These are phyloP conservation scores for Bipolaris sorokiniana DNA, from an alignment of 2,329 filamentous ascomycete species.

Conservation along the genomic window DNA sequence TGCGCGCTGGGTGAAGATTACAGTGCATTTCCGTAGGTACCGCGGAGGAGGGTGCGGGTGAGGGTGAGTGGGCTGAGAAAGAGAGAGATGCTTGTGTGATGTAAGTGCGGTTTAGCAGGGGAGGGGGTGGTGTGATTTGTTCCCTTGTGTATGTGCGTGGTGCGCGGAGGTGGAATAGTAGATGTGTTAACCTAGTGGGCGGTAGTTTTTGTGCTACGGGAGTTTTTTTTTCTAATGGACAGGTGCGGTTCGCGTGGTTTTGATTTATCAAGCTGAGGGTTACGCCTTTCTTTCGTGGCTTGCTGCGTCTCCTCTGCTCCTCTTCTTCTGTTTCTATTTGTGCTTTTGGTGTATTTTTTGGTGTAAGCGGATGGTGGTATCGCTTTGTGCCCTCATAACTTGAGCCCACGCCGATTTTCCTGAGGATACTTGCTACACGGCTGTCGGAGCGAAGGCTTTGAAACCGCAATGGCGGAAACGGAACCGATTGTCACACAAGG, in stretches of 20 bases:
- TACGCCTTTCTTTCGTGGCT: not conserved
- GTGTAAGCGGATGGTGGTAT: not conserved
- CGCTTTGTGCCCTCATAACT: not conserved
- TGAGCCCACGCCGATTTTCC: not conserved
- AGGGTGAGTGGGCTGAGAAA: slow-evolving; percentile 9
- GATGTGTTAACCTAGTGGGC: not conserved
- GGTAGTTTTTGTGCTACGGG: not conserved
- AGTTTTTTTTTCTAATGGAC: not conserved
- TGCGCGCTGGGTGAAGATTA: not conserved
- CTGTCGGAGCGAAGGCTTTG: not conserved
- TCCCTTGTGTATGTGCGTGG: not conserved
- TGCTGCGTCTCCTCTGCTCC: not conserved
- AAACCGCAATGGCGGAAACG: slow-evolving; percentile 26
- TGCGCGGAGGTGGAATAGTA: not conserved
- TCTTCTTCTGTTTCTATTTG: not conserved
- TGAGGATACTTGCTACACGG: not conserved
- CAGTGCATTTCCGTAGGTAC: slow-evolving; percentile 28
- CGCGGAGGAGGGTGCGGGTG: slow-evolving; percentile 17
- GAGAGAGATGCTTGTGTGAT: not conserved
- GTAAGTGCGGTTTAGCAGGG: no score
- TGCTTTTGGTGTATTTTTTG: not conserved
- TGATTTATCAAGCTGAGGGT: not conserved
- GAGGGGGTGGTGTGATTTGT: not conserved
- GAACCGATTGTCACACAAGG: slow-evolving; percentile 41
- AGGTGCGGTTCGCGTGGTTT: not conserved